phyloP scores from a whole-genome alignment of 306 rosid species.

The Cyclanthera cordifolia region DNA sequence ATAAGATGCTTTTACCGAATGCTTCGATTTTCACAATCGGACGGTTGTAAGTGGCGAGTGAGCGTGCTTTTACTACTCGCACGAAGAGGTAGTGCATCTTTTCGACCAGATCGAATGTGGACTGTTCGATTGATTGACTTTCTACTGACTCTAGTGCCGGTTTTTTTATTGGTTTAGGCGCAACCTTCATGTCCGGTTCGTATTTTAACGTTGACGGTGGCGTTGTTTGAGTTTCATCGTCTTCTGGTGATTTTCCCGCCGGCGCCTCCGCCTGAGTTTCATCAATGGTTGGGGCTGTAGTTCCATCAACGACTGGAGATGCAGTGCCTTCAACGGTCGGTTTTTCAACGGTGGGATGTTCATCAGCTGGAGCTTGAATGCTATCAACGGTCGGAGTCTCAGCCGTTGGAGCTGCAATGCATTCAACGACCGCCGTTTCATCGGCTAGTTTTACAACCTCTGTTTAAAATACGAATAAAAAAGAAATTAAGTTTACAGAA shows the following conservation, averaged over 20 bases:
- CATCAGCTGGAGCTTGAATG: neutral
- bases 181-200: conserved; percentile 27
- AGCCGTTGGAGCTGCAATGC: no score
- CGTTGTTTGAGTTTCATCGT: neutral
- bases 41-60: conserved; percentile 36
- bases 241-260: neutral
- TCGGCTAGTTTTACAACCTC: neutral
- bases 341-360: neutral
- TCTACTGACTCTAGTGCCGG: conserved; percentile 31
- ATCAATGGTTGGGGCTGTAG: neutral
- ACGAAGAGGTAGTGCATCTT: conserved; percentile 86
- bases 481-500: neutral
- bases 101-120: conserved; percentile 75
- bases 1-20: conserved; percentile 29
- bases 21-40: conserved; percentile 47
- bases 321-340: neutral
- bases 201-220: conserved; percentile 15
- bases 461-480: neutral
- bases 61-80: conserved; percentile 56
- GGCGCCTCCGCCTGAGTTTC: no score
- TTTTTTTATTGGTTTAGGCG: conserved; percentile 36
- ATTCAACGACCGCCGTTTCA: neutral
- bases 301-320: neutral
- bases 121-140: conserved; percentile 31
- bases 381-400: neutral